Conservation (phyloP, 192 early-diverging fungal genomes). For the Piromyces finnis region DNA sequence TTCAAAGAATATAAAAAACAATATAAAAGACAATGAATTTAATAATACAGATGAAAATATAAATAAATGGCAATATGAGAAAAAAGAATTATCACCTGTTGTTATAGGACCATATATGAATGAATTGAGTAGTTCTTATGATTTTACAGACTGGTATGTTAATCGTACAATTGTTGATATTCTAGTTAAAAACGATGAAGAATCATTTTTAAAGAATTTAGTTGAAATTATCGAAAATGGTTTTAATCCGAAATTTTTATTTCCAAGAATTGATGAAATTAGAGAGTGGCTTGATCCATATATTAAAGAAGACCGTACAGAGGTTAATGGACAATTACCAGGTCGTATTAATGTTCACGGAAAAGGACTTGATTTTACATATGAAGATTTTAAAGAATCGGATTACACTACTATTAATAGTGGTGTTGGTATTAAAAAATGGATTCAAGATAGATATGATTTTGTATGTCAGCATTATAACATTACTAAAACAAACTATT, state of each 20-base stretch:
- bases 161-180: background rate
- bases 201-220: background rate
- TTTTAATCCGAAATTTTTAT: background rate
- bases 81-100: too few species aligned
- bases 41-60: too few species aligned
- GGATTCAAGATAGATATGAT: background rate
- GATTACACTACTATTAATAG: background rate
- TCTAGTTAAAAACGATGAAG: background rate
- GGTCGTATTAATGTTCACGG: background rate
- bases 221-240: background rate
- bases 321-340: background rate
- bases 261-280: background rate
- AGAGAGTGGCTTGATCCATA: background rate
- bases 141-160: background rate
- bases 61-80: too few species aligned
- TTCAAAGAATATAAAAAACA: too few species aligned
- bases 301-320: background rate
- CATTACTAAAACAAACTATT: background rate
- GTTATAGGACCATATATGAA: background rate
- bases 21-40: too few species aligned
- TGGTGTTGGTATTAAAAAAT: background rate
- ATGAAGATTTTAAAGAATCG: background rate
- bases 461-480: background rate
- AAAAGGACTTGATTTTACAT: background rate
- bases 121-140: background rate